Evolutionary conservation across 176 grass and related monocot genomes (phyloP), one percentile per base, ranked within the genome.

Genomic region (Rhipidocladum racemiflorum): DNA sequence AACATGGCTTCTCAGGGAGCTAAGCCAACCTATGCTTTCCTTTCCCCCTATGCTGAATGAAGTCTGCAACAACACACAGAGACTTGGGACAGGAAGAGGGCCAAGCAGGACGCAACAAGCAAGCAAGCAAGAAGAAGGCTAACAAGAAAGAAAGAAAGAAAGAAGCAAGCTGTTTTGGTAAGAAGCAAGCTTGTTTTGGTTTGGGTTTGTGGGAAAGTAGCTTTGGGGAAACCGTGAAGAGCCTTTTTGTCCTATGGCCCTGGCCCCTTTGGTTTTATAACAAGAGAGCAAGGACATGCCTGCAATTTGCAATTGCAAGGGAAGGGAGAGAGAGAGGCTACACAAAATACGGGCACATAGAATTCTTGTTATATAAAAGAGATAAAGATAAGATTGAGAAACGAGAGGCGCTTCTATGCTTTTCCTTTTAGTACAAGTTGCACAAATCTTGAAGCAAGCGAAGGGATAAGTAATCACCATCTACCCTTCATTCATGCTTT

Each of bases 1-100:
- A 93, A 93, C 95, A 98, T 98, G 85, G 59, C 78, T 78, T 61
- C 67, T 45, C 40, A 43, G 59, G 66, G 53, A 79, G 17, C 56
- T 42, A 55, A 80, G 28, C 29, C 45, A 61, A 65, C 9, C 65
- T 13, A 64, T 85, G 55, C 23, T 45, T 82, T 44, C 11, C 53
- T 40, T 60, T 7, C 10, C 46, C 40, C 55, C 21, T 55, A 60
- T 36, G n/a, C 55, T 65, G 64, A 60, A 79, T 65, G 57, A 60
- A 79, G 88, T 50, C 82, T 73, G 75, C 65, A 49, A 50, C 76
- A 87, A 49, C n/a, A 59, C 17, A 69, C 13, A 66, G 57, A 77
- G 29, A 65, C 71, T 62, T 70, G 80, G 78, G 59, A 43, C 29
- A 81, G 30, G 61, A 60, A 61, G 81, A 85, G 45, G 76, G 57